phyloP scores from a whole-genome alignment of 2,329 filamentous ascomycete species.

The Aschersonia sp. region DNA sequence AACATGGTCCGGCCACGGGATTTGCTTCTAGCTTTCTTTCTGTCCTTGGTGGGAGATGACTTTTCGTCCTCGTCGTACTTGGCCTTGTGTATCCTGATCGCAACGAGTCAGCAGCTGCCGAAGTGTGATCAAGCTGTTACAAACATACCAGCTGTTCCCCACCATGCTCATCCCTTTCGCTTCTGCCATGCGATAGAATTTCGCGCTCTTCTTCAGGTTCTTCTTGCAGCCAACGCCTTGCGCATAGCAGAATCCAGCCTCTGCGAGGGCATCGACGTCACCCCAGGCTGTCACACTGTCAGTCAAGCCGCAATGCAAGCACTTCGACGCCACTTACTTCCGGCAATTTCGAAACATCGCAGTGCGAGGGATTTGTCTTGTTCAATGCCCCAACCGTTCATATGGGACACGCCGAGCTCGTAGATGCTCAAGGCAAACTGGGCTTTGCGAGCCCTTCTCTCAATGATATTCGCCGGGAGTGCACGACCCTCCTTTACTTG shows the following conservation, averaged over 20 bases:
- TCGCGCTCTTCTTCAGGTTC: conserved; percentile 85
- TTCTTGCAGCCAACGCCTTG: conserved; percentile 92
- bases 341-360: conserved; percentile 92
- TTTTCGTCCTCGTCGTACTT: conserved; percentile 65
- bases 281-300: conserved; percentile 53
- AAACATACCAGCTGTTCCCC: conserved; percentile 85
- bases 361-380: conserved; percentile 81
- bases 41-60: conserved; percentile 27
- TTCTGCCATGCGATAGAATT: conserved; percentile 80
- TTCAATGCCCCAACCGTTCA: conserved; percentile 96
- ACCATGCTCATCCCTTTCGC: conserved; percentile 94
- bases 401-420: conserved; percentile 88
- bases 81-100: conserved; percentile 77
- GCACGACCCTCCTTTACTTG: conserved; percentile 45
- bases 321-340: conserved; percentile 37
- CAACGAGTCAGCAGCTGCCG: background rate
- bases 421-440: conserved; percentile 95
- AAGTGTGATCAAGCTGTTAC: background rate
- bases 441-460: conserved; percentile 71
- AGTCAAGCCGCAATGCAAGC: background rate
- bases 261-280: conserved; percentile 82
- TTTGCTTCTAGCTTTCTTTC: conserved; percentile 60
- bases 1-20: conserved; percentile 64
- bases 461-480: conserved; percentile 39
- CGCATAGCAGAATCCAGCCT: conserved; percentile 92